Evolutionary conservation across 441 rosid genomes (phyloP).

Genomic region (Euphorbia celastroides): DNA sequence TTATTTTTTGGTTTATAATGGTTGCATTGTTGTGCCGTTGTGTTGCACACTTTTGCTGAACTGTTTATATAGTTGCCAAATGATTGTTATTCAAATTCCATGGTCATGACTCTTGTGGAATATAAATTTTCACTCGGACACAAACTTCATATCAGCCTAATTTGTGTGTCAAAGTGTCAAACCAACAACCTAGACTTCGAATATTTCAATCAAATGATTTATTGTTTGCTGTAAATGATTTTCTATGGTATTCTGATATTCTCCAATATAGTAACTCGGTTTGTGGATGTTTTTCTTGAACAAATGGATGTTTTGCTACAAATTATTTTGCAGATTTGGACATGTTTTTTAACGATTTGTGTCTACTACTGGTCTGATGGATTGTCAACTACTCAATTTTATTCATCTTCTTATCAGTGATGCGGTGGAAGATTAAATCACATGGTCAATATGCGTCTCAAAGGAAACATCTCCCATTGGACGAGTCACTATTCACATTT

Average conservation of each 20-base stretch:
- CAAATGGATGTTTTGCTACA: background rate
- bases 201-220: background rate
- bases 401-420: slow-evolving; percentile 25
- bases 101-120: background rate
- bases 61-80: background rate
- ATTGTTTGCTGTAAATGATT: background rate
- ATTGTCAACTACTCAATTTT: slow-evolving; percentile 9
- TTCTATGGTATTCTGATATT: background rate
- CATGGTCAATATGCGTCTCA: slow-evolving; percentile 20
- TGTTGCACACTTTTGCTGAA: background rate
- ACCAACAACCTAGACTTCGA: background rate
- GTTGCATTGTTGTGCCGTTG: too few relatives aligned
- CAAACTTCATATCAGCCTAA: background rate
- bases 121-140: background rate
- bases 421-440: slow-evolving; percentile 26
- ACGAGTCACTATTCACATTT: slow-evolving; percentile 29
- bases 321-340: slow-evolving; percentile 9
- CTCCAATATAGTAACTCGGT: background rate
- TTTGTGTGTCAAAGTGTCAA: background rate
- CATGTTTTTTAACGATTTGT: background rate
- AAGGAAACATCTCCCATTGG: slow-evolving; percentile 30
- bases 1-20: too few relatives aligned
- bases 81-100: background rate
- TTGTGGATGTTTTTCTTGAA: background rate
- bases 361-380: slow-evolving; percentile 11